Base-by-base conservation (phyloP, 495 filamentous ascomycete genomes). In the Immersiella caudata region DNA sequence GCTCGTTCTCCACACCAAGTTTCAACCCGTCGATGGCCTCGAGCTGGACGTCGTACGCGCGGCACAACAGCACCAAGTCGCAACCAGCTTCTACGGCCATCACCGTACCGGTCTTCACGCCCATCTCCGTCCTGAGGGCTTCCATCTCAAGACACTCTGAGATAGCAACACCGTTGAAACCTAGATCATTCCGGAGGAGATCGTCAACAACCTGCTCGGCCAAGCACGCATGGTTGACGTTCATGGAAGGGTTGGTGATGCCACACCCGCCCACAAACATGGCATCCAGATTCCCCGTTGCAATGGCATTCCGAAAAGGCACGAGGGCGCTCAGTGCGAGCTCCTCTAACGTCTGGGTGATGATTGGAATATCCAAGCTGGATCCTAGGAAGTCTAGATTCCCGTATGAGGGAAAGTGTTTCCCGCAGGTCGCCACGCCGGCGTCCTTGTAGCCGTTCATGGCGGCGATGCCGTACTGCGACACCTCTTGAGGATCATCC, bases 71-170 rank as follows among this genome's bases (percentile, higher is more conserved):
- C 18, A 96, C 86, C 36, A 96, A 78, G 80, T 97, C 93, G 74
- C 93, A 96, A 29, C 93, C 93, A 20, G 93, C 93, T 74, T 95
- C 93, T 65, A 96, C 91, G 0, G 93, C 93, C 93, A 97, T 97
- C 63, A 96, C 92, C 0, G 91, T 95, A 18, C 93, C 93, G 16
- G 92, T 92, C 65, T 92, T 90, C n/a, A 97, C 91, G 14, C 93
- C 93, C 68, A 96, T 95, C 68, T 96, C 94, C 68, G 93, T 91
- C 60, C 90, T 90, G 16, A 97, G 83, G 0, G 92, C 92, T 70
- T 97, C 93, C 93, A 96, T 97, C 76, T 96, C 93, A n/a, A 96
- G 81, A 65, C 93, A 97, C 72, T 97, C 93, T 0, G 93, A 96
- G 52, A 97, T 91, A n/a, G 93, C 92, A 7, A 97, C 93, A 2